A percentile compares a stretch with the other conserved stretches of the same genome.
Conservation (phyloP, 768 basidiomycete species). For the Podaxis carcinomalis region DNA sequence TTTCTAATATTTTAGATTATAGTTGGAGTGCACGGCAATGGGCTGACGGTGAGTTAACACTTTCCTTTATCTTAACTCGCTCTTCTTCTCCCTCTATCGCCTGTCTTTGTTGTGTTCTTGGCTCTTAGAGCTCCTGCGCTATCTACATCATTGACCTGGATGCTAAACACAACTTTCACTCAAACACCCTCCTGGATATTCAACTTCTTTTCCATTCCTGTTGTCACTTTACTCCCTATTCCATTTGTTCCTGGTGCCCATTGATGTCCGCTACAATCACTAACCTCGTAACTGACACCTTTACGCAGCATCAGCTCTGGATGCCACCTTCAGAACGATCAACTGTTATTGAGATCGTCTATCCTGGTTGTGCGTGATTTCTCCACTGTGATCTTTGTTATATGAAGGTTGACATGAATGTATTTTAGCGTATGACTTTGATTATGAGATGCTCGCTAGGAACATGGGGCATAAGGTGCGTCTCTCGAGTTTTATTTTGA, state of each 20-base stretch:
- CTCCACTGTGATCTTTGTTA: neutral
- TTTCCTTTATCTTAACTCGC: neutral
- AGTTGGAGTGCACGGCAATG: constrained; percentile 51
- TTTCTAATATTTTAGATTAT: constrained; percentile 15
- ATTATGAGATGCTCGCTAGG: constrained; percentile 37
- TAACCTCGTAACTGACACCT: neutral
- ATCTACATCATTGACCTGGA: no score
- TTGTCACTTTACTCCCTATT: neutral
- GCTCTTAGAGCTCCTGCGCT: neutral
- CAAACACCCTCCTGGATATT: neutral
- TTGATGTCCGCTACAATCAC: neutral
- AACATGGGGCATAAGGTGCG: constrained; percentile 38
- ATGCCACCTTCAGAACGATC: constrained; percentile 62
- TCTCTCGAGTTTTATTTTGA: neutral
- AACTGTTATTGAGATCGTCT: constrained; percentile 70
- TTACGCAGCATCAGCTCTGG: constrained; percentile 51
- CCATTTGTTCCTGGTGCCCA: constrained; percentile 3
- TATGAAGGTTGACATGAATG: neutral
- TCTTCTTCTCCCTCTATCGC: neutral
- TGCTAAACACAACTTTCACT: no score
- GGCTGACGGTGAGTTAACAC: constrained; percentile 37
- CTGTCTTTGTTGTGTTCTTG: neutral
- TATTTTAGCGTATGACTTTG: constrained; percentile 30
- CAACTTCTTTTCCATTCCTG: neutral
- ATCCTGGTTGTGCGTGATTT: constrained; percentile 40